Percentiles rank a stretch among this genome's conserved stretches.
Conservation (phyloP, 305 asterid genomes). For the Fraxinus greggii region DNA sequence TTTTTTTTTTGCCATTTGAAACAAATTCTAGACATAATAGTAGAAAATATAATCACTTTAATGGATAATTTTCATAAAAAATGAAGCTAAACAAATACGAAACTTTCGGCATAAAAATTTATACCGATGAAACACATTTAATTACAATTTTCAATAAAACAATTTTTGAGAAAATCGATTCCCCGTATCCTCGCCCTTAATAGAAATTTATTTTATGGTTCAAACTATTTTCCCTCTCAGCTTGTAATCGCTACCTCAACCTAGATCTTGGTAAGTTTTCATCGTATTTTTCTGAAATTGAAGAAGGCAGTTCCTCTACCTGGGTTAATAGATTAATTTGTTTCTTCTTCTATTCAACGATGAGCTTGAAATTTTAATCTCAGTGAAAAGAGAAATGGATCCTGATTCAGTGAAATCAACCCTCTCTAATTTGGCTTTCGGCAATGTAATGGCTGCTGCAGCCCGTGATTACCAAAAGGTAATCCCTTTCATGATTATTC, state of each 20-base stretch:
- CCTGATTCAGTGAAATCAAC: conserved; percentile 87
- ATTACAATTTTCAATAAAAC: too few relatives aligned
- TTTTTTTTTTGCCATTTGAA: too few relatives aligned
- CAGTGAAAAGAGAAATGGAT: conserved; percentile 49
- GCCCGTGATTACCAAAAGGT: conserved; percentile 98
- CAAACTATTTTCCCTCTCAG: not conserved
- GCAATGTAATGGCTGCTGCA: conserved; percentile 96
- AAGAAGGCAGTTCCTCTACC: not conserved
- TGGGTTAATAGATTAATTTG: not conserved
- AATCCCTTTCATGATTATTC: not conserved
- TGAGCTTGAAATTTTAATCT: not conserved
- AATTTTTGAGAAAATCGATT: too few relatives aligned
- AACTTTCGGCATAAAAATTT: too few relatives aligned
- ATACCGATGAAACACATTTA: too few relatives aligned
- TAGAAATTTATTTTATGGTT: not conserved
- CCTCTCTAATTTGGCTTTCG: conserved; percentile 74
- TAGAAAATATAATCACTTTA: too few relatives aligned
- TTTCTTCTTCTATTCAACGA: not conserved
- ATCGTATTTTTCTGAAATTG: too few relatives aligned
- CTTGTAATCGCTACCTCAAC: not conserved
- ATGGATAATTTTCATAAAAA: too few relatives aligned
- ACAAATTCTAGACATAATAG: too few relatives aligned
- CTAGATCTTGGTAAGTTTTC: not conserved
- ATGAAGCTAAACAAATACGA: too few relatives aligned
- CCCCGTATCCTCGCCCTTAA: too few relatives aligned